Conservation (phyloP, 2,329 filamentous ascomycete genomes). For the Xylariales sp. region DNA sequence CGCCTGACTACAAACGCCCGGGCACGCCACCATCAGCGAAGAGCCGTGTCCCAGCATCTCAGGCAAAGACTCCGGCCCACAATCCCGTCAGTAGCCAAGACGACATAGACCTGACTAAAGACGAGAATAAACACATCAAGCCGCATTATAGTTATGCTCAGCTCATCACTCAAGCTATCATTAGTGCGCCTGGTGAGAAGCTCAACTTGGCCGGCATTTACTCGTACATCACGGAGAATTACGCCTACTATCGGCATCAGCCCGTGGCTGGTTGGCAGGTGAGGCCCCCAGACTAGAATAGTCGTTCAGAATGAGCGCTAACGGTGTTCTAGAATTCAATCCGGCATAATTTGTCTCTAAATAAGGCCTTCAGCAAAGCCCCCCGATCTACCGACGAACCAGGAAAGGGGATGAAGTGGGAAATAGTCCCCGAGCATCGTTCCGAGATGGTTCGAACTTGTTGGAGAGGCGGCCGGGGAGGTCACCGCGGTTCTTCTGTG, state of each 20-base stretch:
- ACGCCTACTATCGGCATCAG: slow-evolving; percentile 92
- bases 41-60: slow-evolving; percentile 49
- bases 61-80: slow-evolving; percentile 55
- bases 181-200: slow-evolving; percentile 87
- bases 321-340: slow-evolving; percentile 80
- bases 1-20: slow-evolving; percentile 69
- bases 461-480: slow-evolving; percentile 69
- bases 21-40: slow-evolving; percentile 68
- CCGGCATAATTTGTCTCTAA: slow-evolving; percentile 93
- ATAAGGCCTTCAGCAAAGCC: slow-evolving; percentile 94
- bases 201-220: slow-evolving; percentile 94
- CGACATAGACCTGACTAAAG: slow-evolving; percentile 81
- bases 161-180: slow-evolving; percentile 95
- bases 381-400: slow-evolving; percentile 93
- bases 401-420: slow-evolving; percentile 99
- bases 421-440: slow-evolving; percentile 83
- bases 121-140: slow-evolving; percentile 90
- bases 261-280: slow-evolving; percentile 87
- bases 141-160: slow-evolving; percentile 97
- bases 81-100: slow-evolving; percentile 57
- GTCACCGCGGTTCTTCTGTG: slow-evolving; percentile 74
- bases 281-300: slow-evolving; percentile 49
- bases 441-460: slow-evolving; percentile 88
- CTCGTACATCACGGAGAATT: slow-evolving; percentile 88
- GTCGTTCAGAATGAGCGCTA: slow-evolving; percentile 37